These are phyloP conservation scores for Theileria annulata DNA, from an alignment of 169 alveolate genomes.

Conservation along the genomic window DNA sequence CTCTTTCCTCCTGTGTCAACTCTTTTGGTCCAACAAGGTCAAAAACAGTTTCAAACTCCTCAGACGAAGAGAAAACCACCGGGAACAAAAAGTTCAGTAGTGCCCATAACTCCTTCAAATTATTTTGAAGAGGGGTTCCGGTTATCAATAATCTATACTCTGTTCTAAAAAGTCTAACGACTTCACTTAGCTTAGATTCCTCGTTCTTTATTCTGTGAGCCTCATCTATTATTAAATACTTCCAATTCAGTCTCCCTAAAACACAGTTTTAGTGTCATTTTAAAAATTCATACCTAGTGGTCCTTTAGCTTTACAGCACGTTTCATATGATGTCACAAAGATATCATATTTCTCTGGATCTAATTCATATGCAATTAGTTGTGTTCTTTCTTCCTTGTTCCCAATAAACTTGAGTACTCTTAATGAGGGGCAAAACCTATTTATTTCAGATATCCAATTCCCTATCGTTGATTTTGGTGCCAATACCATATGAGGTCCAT, in stretches of 20 bases:
- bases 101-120: slow-evolving; percentile 98
- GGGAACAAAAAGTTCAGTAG: slow-evolving; percentile 97
- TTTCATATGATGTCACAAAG: slow-evolving; percentile 92
- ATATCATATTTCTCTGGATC: slow-evolving; percentile 86
- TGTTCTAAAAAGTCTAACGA: slow-evolving; percentile 84
- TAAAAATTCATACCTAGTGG: slow-evolving; percentile 70
- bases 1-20: slow-evolving; percentile 69
- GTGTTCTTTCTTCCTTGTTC: slow-evolving; percentile 87
- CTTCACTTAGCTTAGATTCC: slow-evolving; percentile 91
- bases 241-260: slow-evolving; percentile 85
- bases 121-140: slow-evolving; percentile 99
- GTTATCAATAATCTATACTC: slow-evolving; percentile 94
- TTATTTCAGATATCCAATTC: slow-evolving; percentile 96
- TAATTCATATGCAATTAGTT: slow-evolving; percentile 64
- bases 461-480: slow-evolving; percentile 96
- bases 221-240: slow-evolving; percentile 97
- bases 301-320: slow-evolving; percentile 90
- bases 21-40: slow-evolving; percentile 69
- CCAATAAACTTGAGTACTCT: slow-evolving; percentile 95
- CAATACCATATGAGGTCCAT: slow-evolving; percentile 95
- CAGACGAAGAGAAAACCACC: slow-evolving; percentile 91
- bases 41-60: slow-evolving; percentile 96
- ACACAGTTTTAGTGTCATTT: too few species aligned
- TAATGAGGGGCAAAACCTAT: slow-evolving; percentile 92
- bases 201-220: slow-evolving; percentile 98